Conservation (phyloP, 129 eudicot genomes). For the Tagetes patula region DNA sequence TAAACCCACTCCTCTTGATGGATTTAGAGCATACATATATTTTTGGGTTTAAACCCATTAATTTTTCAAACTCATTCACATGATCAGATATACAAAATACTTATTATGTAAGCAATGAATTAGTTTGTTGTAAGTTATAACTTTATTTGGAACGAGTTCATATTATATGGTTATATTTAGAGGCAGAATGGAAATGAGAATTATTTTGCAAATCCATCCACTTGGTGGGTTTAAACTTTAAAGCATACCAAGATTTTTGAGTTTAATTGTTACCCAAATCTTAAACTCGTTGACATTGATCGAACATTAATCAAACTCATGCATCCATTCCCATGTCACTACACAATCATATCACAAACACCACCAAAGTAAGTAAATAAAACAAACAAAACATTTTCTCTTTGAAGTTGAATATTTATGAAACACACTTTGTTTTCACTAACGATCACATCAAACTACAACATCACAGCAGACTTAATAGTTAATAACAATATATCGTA, state of each 20-base stretch:
- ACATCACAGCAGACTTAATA: neutral
- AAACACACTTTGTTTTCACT: neutral
- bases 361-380: neutral
- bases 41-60: neutral
- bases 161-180: too few relatives aligned
- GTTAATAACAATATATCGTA: neutral
- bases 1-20: neutral
- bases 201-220: neutral
- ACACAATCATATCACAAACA: neutral
- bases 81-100: neutral
- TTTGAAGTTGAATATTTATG: neutral
- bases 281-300: too few relatives aligned
- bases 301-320: neutral
- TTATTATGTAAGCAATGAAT: too few relatives aligned
- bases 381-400: neutral
- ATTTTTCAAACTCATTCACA: neutral
- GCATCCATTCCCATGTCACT: neutral
- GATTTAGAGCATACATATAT: neutral
- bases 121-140: too few relatives aligned
- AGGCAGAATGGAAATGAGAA: neutral
- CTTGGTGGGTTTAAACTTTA: neutral
- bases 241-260: too few relatives aligned
- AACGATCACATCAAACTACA: neutral
- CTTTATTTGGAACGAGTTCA: too few relatives aligned
- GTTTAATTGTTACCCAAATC: too few relatives aligned